phyloP scores from a whole-genome alignment of 495 filamentous ascomycete species.

The Xylaria curta region DNA sequence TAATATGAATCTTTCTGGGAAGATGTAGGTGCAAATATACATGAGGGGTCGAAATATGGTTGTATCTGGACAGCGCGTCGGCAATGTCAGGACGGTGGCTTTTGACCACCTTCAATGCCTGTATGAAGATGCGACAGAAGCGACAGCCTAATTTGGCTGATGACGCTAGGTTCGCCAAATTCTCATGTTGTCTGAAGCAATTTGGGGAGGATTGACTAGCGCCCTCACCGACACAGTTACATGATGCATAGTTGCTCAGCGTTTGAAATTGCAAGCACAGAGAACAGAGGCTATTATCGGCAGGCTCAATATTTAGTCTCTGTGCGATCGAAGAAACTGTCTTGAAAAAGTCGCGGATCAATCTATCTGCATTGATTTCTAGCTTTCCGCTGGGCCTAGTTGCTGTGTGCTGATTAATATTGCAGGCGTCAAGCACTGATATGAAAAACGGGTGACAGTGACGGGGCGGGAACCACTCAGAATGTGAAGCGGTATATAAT shows the following conservation, averaged over 20 bases:
- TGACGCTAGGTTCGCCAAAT: not conserved
- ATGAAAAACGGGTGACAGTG: not conserved
- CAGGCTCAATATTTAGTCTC: not conserved
- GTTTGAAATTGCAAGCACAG: constrained; percentile 2
- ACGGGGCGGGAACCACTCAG: not conserved
- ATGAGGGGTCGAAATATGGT: not conserved
- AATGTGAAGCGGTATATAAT: not conserved
- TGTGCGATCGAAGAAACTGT: not conserved
- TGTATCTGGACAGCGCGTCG: not conserved
- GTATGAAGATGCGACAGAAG: not conserved
- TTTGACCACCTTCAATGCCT: not conserved
- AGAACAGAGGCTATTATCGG: not conserved
- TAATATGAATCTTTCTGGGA: not conserved
- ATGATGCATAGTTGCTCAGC: not conserved
- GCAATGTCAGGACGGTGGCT: not conserved
- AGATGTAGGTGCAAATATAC: constrained; percentile 2
- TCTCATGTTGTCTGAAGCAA: constrained; percentile 2
- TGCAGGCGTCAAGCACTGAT: not conserved
- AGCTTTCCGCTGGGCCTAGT: not conserved
- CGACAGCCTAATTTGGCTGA: constrained; percentile 3
- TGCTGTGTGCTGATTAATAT: not conserved
- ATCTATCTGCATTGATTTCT: not conserved
- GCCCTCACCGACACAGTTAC: not conserved
- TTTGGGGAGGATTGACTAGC: not conserved
- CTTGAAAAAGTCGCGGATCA: not conserved